Conservation (phyloP, 345 rosid genomes). For the Raphanus raphanistrum region DNA sequence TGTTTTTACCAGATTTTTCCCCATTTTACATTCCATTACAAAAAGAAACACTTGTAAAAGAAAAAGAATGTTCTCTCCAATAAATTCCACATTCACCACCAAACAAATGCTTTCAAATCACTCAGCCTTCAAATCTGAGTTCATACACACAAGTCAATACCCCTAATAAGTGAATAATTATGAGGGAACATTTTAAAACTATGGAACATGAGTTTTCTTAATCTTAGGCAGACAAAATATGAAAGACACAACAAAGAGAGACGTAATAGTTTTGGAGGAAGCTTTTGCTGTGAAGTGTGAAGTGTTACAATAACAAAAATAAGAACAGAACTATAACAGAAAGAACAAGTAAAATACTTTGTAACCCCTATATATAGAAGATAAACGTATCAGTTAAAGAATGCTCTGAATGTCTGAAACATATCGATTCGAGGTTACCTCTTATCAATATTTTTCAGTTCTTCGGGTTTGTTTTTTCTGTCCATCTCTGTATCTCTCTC, state of each 20-base stretch:
- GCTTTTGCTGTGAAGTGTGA: conserved; percentile 33
- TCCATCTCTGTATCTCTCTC: conserved; percentile 6
- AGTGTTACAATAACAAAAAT: conserved; percentile 15
- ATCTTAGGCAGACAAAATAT: conserved; percentile 16
- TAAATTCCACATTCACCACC: no score
- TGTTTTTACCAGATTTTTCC: no score
- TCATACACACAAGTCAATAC: no score
- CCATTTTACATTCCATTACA: no score
- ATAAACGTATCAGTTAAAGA: conserved; percentile 38
- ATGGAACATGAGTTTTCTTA: conserved; percentile 13
- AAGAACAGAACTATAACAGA: conserved; percentile 25
- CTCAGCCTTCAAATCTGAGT: no score
- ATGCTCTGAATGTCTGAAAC: conserved; percentile 18
- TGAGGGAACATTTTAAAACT: not conserved
- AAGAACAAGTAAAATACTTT: conserved; percentile 26
- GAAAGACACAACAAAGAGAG: conserved; percentile 17
- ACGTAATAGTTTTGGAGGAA: conserved; percentile 3
- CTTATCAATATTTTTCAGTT: conserved; percentile 25
- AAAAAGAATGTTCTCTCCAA: no score
- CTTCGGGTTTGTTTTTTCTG: conserved; percentile 1
- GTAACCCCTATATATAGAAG: conserved; percentile 26
- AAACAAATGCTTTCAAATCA: no score
- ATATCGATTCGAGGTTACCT: conserved; percentile 21
- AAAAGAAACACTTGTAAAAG: no score
- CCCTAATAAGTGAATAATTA: not conserved